Percentiles rank a stretch among this genome's conserved stretches.
Conservation (phyloP, 768 basidiomycete species). For the Dentipellis fragilis region DNA sequence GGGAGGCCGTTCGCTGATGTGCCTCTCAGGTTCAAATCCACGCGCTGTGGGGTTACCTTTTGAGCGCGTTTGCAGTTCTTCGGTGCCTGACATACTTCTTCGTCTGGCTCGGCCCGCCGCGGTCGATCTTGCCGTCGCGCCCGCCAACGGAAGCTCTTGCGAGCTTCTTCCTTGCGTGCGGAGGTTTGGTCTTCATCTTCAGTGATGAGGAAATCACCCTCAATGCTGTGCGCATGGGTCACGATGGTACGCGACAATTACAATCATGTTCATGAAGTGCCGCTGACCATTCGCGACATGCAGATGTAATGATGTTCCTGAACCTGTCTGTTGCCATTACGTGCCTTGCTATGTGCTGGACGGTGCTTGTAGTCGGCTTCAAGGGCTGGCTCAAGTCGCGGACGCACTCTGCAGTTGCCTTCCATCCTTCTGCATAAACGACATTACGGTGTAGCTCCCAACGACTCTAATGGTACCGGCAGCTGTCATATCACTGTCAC, state of each 20-base stretch:
- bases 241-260: constrained; percentile 36
- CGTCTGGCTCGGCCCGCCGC: constrained; percentile 80
- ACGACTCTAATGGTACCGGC: neutral
- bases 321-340: constrained; percentile 81
- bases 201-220: constrained; percentile 85
- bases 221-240: constrained; percentile 83
- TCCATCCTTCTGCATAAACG: constrained; percentile 26
- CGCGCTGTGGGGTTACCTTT: constrained; percentile 80
- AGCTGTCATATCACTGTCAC: neutral
- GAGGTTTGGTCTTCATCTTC: constrained; percentile 84
- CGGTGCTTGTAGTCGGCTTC: constrained; percentile 59
- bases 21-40: constrained; percentile 71
- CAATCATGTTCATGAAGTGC: neutral
- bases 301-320: constrained; percentile 86
- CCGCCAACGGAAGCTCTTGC: constrained; percentile 91
- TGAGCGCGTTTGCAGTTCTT: constrained; percentile 67
- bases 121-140: constrained; percentile 77
- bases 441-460: neutral
- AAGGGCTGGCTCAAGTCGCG: constrained; percentile 70
- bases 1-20: neutral
- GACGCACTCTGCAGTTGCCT: constrained; percentile 19
- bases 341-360: constrained; percentile 82
- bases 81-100: constrained; percentile 91
- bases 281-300: neutral
- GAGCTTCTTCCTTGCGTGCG: constrained; percentile 78